Base-by-base conservation (phyloP, 805 yeast genomes). In the Spathaspora arborariae region DNA sequence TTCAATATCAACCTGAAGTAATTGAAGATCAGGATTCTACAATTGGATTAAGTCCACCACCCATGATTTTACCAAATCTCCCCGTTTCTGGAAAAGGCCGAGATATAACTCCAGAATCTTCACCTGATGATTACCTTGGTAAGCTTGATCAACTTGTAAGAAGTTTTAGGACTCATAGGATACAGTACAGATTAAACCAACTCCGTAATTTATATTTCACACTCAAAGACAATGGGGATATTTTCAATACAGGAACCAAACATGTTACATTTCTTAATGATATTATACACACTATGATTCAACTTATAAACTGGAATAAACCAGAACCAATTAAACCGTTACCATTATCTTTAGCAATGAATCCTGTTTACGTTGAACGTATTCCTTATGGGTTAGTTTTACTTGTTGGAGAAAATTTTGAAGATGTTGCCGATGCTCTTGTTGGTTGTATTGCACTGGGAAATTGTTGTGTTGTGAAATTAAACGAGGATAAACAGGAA, bases 361-460 rank as follows among this genome's bases (percentile, higher is more conserved):
- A 56, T 49, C 63, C 62, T 20, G 55, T 64, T 41, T 62, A 67
- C 56, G 43, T 68, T 60, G 67, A 68, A 51, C 58, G 62, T 46
- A 62, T 68, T 35, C 76, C 77, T 1, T 58, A 67, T 45, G 98
- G 97, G 4, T 75, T 78, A 2, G 84, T 85, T 2, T 73, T 90
- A 48, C 72, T 91, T 42, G 80, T 91, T 42, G 70, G 85, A 2
- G 92, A 96, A 0, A 88, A 84, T 77, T 88, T 88, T 66, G 88
- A 82, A 60, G 96, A 97, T 1, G 61, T 86, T 39, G 49, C 77
- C 20, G 67, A 91, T 49, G 56, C 86, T 0, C 50, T 89, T 9
- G 73, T 82, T 35, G 88, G 88, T 16, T 96, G 96, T 1, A 67
- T 92, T 52, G 88, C 96, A 1, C 86, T 84, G 19, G 97, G 97